These are phyloP conservation scores for Fraxinus xanthoxyloides DNA, from an alignment of 305 asterid genomes.

Conservation along the genomic window DNA sequence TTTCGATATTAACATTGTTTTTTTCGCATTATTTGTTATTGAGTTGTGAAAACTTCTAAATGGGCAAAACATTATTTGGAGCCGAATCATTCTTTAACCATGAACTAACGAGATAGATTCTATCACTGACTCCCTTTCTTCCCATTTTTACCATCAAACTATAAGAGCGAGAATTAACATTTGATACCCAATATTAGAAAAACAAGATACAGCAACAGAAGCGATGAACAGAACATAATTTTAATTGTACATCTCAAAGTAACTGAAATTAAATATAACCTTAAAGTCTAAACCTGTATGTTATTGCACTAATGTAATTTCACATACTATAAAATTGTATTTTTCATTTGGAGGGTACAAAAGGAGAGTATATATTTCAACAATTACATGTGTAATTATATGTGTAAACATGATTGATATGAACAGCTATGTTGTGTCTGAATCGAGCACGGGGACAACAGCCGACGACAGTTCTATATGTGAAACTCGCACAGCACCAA, in stretches of 20 bases:
- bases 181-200: neutral
- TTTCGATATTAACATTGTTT: neutral
- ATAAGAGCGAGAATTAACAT: neutral
- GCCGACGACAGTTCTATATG: slow-evolving; percentile 82
- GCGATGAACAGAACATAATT: neutral
- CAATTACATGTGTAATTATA: neutral
- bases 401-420: neutral
- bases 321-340: neutral
- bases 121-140: neutral
- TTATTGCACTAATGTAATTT: neutral
- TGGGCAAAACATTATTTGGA: neutral
- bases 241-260: neutral
- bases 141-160: neutral
- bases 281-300: neutral
- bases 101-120: neutral
- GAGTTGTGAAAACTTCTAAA: neutral
- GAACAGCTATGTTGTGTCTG: slow-evolving; percentile 34
- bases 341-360: neutral
- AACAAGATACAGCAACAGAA: neutral
- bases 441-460: slow-evolving; percentile 45
- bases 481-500: slow-evolving; percentile 78
- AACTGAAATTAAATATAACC: neutral
- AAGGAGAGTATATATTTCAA: neutral
- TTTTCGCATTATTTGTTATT: neutral
- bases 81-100: neutral